A percentile compares a stretch with the other conserved stretches of the same genome.
Conservation (phyloP, 1,139 yeast species). For the Insectozyma bohioensis region DNA sequence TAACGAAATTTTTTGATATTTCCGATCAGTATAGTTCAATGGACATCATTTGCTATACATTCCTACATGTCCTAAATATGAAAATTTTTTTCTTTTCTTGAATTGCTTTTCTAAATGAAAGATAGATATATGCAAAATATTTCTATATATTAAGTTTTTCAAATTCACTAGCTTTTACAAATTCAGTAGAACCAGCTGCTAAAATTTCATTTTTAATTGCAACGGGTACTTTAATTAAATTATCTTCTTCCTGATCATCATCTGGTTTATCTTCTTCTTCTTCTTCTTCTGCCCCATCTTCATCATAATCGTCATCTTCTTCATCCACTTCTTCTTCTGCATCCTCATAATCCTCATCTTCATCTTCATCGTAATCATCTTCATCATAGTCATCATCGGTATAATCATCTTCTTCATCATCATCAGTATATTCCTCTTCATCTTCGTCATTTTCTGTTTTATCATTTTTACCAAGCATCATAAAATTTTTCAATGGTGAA, state of each 20-base stretch:
- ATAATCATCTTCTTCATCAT: slow-evolving; percentile 22
- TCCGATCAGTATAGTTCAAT: too few species aligned
- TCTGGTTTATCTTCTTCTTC: slow-evolving; percentile 17
- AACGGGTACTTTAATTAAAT: slow-evolving; percentile 17
- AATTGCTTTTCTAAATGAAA: too few species aligned
- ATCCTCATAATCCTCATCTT: slow-evolving; percentile 27
- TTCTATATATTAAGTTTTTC: slow-evolving; percentile 7
- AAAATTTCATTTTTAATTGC: slow-evolving; percentile 9
- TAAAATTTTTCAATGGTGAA: slow-evolving; percentile 45
- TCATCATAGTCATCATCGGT: slow-evolving; percentile 30
- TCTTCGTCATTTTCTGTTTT: slow-evolving; percentile 17
- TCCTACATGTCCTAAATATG: too few species aligned
- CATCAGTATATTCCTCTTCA: slow-evolving; percentile 20
- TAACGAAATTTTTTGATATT: too few species aligned
- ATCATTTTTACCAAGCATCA: slow-evolving; percentile 33
- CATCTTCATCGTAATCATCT: slow-evolving; percentile 30
- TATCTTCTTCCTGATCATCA: slow-evolving; percentile 25
- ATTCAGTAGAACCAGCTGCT: slow-evolving; percentile 10
- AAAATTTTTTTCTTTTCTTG: too few species aligned
- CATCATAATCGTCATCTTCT: slow-evolving; percentile 26
- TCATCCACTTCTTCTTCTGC: slow-evolving; percentile 26
- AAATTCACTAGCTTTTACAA: slow-evolving; percentile 19
- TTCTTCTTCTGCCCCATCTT: slow-evolving; percentile 24
- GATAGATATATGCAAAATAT: slow-evolving; percentile 1
- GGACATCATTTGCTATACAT: too few species aligned